These are phyloP conservation scores for Pholiota molesta DNA, from an alignment of 768 basidiomycete genomes.

Conservation along the genomic window DNA sequence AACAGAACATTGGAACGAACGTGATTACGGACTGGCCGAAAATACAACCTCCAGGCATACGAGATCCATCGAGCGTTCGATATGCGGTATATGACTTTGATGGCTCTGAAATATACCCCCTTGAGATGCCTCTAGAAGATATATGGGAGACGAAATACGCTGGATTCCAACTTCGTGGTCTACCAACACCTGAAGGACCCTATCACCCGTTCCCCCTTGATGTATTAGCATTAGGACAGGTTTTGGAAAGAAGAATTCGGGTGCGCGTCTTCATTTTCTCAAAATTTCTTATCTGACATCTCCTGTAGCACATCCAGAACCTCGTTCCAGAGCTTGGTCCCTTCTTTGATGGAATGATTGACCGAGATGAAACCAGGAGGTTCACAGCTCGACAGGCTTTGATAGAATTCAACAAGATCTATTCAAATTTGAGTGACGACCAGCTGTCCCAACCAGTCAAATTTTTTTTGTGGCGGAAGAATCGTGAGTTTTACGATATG, in stretches of 20 bases:
- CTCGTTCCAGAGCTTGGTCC: conserved; percentile 3
- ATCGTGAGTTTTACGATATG: too few relatives aligned
- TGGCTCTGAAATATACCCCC: conserved; percentile 10
- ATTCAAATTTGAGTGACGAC: not conserved
- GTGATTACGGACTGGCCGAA: not conserved
- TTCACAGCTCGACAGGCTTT: conserved; percentile 10
- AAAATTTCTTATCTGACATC: not conserved
- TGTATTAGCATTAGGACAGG: not conserved
- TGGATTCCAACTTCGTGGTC: not conserved
- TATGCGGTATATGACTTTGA: conserved; percentile 22
- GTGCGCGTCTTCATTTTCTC: conserved; percentile 7
- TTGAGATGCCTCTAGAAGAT: conserved; percentile 1
- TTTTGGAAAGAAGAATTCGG: conserved; percentile 9
- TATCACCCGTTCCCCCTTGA: conserved; percentile 16
- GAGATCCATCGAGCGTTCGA: not conserved
- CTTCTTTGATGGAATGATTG: conserved; percentile 16
- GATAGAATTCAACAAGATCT: not conserved
- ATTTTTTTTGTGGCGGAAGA: not conserved
- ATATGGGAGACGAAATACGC: not conserved
- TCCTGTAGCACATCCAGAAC: not conserved
- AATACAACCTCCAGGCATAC: conserved; percentile 1
- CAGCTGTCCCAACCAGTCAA: not conserved
- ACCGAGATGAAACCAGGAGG: not conserved
- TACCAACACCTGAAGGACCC: not conserved
- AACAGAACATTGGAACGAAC: conserved; percentile 13